Evolutionary conservation across 306 rosid species (phyloP).

Genomic region (Citrullus mucosospermus): DNA sequence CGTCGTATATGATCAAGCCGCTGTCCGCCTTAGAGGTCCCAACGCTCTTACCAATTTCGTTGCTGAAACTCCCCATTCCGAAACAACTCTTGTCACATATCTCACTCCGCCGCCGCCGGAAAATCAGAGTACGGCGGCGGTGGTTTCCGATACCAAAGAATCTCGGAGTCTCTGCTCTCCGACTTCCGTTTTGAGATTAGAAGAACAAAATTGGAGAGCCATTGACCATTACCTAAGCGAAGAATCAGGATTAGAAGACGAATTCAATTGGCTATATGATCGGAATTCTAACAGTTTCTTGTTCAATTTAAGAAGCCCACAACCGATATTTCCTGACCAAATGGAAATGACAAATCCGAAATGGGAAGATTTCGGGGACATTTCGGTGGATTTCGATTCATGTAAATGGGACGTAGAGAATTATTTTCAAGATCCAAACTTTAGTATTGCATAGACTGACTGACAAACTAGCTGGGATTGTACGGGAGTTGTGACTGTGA

Average conservation of each 20-base stretch:
- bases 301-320: background rate
- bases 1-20: slow-evolving; percentile 42
- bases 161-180: slow-evolving; percentile 14
- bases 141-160: background rate
- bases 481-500: background rate
- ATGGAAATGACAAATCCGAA: background rate
- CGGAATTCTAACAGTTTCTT: background rate
- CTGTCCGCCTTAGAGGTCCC: slow-evolving; percentile 37
- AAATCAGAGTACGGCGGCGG: background rate
- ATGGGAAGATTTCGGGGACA: slow-evolving; percentile 17
- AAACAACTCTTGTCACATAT: background rate
- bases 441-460: slow-evolving; percentile 1
- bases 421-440: slow-evolving; percentile 30
- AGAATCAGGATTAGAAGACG: slow-evolving; percentile 3
- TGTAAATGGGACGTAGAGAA: slow-evolving; percentile 68
- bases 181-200: slow-evolving; percentile 34
- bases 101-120: background rate
- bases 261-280: slow-evolving; percentile 1
- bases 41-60: slow-evolving; percentile 45
- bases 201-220: slow-evolving; percentile 7
- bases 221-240: background rate
- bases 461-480: slow-evolving; percentile 1
- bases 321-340: slow-evolving; percentile 3
- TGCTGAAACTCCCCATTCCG: slow-evolving; percentile 5
- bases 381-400: slow-evolving; percentile 40